Conservation (phyloP, 345 rosid species). For the Populus euphratica region DNA sequence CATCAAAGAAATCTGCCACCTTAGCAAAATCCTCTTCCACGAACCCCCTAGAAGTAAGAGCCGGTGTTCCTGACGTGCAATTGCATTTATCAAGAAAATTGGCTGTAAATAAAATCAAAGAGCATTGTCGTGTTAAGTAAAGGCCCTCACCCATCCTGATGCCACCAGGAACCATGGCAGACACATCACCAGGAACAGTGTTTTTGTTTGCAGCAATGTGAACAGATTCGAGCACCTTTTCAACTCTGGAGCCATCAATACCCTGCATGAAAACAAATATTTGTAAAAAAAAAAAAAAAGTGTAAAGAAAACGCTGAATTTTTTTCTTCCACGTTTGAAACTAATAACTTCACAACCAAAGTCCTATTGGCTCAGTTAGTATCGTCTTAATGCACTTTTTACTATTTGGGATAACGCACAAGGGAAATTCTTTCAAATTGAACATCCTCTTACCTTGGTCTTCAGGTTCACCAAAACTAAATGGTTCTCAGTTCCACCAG, state of each 20-base stretch:
- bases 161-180: slow-evolving; percentile 99
- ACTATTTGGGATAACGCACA: background rate
- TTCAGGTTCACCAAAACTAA: slow-evolving; percentile 93
- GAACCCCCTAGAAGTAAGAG: slow-evolving; percentile 94
- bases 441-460: slow-evolving; percentile 54
- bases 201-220: slow-evolving; percentile 98
- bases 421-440: background rate
- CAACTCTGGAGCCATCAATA: slow-evolving; percentile 96
- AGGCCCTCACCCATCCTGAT: slow-evolving; percentile 85
- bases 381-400: background rate
- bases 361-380: background rate
- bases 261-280: slow-evolving; percentile 42
- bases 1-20: slow-evolving; percentile 88
- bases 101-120: background rate
- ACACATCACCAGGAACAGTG: slow-evolving; percentile 99
- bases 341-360: background rate
- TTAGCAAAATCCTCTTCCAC: slow-evolving; percentile 81
- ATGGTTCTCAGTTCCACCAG: slow-evolving; percentile 99
- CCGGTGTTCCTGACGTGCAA: slow-evolving; percentile 74
- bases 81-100: slow-evolving; percentile 16
- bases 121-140: background rate
- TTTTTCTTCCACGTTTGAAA: background rate
- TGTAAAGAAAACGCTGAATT: background rate
- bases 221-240: slow-evolving; percentile 95
- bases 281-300: background rate